phyloP scores from a whole-genome alignment of 2,329 filamentous ascomycete species.

The Aspergillus pseudoglaucus region DNA sequence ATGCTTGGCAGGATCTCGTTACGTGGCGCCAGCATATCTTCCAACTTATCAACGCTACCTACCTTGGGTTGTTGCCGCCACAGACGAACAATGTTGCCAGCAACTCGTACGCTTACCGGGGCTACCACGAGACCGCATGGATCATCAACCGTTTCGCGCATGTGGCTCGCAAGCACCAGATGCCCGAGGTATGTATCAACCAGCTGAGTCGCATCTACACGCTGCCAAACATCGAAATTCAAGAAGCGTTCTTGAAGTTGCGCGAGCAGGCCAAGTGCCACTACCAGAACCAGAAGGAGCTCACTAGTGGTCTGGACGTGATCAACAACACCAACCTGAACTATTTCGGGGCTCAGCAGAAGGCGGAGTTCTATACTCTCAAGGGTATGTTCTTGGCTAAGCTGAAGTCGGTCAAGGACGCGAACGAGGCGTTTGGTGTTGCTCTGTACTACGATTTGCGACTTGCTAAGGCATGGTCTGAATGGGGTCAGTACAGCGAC shows the following conservation, averaged over 20 bases:
- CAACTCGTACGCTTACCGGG: constrained; percentile 91
- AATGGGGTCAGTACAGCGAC: constrained; percentile 98
- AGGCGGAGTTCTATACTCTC: constrained; percentile 97
- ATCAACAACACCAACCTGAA: constrained; percentile 99
- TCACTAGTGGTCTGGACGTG: constrained; percentile 88
- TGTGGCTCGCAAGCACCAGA: constrained; percentile 91
- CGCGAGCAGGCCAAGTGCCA: constrained; percentile 99
- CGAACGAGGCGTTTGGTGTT: constrained; percentile 88
- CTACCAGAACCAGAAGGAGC: constrained; percentile 89
- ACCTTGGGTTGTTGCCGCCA: constrained; percentile 74
- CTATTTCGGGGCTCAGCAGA: constrained; percentile 93
- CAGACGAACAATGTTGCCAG: constrained; percentile 76
- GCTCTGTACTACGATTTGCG: constrained; percentile 94
- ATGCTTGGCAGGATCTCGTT: constrained; percentile 98
- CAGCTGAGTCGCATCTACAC: constrained; percentile 98
- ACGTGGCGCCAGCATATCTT: constrained; percentile 99
- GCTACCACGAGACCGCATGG: constrained; percentile 98
- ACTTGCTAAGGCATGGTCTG: constrained; percentile 94
- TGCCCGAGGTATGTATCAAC: constrained; percentile 94
- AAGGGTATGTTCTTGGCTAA: constrained; percentile 99
- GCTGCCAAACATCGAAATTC: constrained; percentile 97
- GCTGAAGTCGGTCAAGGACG: constrained; percentile 80
- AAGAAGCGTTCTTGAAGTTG: constrained; percentile 96
- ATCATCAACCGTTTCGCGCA: constrained; percentile 99
- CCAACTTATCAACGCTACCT: constrained; percentile 90